phyloP scores from a whole-genome alignment of 23 red algal genomes.

The Agarophyton chilense region DNA sequence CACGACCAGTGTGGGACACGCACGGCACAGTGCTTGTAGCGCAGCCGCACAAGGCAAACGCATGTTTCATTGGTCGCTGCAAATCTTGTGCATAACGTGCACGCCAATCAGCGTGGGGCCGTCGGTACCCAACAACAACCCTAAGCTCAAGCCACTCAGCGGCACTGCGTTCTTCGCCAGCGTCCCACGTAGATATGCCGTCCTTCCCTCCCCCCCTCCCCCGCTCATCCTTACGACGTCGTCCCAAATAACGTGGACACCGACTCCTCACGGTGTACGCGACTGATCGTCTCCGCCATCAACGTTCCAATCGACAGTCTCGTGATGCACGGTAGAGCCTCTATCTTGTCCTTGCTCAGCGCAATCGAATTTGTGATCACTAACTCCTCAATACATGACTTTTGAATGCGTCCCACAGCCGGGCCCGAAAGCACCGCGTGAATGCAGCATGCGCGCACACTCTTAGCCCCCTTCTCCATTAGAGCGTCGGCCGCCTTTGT shows the following conservation, averaged over 20 bases:
- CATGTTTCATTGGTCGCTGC: constrained; percentile 7
- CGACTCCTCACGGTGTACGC: constrained; percentile 97
- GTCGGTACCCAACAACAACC: neutral
- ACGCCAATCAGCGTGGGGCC: neutral
- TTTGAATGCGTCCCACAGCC: constrained; percentile 86
- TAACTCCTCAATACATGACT: constrained; percentile 88
- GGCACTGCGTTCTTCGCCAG: too few species aligned
- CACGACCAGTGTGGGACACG: too few species aligned
- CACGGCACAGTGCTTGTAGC: too few species aligned
- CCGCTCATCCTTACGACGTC: too few species aligned
- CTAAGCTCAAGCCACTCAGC: too few species aligned
- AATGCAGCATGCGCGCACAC: constrained; percentile 87
- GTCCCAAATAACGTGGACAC: constrained; percentile 92
- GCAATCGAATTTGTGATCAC: constrained; percentile 96
- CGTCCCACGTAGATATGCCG: neutral
- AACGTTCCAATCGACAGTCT: constrained; percentile 77
- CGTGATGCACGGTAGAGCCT: constrained; percentile 76
- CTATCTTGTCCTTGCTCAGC: constrained; percentile 66
- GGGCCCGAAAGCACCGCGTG: constrained; percentile 93
- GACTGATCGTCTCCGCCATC: constrained; percentile 95
- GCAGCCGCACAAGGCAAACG: too few species aligned
- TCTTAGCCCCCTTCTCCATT: constrained; percentile 88
- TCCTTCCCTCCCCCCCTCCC: too few species aligned
- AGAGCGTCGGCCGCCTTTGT: constrained; percentile 90
- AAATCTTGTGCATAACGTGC: constrained; percentile 13